These are phyloP conservation scores for Byssoonygena ceratinophila DNA, from an alignment of 2,329 filamentous ascomycete genomes.

Conservation along the genomic window DNA sequence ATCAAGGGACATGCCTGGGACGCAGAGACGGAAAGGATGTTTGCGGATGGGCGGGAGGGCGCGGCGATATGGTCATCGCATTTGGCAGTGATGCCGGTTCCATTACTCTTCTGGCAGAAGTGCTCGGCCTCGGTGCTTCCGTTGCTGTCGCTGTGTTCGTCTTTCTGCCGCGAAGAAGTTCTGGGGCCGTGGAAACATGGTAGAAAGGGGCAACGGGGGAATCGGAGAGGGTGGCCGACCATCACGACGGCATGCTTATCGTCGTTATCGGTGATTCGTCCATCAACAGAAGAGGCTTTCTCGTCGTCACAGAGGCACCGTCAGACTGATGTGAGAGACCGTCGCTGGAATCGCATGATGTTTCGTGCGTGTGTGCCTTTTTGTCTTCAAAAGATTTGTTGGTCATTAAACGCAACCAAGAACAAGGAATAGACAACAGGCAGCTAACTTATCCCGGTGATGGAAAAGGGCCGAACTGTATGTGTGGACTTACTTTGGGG, in stretches of 20 bases:
- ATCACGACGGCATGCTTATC: conserved; percentile 10
- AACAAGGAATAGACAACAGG: too few relatives aligned
- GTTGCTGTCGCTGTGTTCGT: not conserved
- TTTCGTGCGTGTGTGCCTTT: too few relatives aligned
- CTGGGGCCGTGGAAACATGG: not conserved
- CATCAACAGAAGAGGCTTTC: not conserved
- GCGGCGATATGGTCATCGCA: not conserved
- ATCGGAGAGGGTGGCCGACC: conserved; percentile 1
- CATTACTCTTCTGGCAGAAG: not conserved
- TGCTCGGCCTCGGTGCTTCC: not conserved
- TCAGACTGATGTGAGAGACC: not conserved
- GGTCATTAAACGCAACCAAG: too few relatives aligned
- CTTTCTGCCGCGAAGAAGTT: not conserved
- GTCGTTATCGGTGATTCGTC: conserved; percentile 4
- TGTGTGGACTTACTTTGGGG: too few relatives aligned
- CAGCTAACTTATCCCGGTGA: too few relatives aligned
- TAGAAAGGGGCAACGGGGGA: not conserved
- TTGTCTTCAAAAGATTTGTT: too few relatives aligned
- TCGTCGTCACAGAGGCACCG: conserved; percentile 6
- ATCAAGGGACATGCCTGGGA: not conserved
- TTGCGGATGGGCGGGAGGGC: not conserved
- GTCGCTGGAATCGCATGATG: not conserved
- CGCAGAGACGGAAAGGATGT: not conserved
- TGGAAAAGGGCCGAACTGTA: too few relatives aligned
- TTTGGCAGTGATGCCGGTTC: not conserved